Base-by-base conservation (phyloP, 2,329 filamentous ascomycete species). In the Sclerotinia nivalis region DNA sequence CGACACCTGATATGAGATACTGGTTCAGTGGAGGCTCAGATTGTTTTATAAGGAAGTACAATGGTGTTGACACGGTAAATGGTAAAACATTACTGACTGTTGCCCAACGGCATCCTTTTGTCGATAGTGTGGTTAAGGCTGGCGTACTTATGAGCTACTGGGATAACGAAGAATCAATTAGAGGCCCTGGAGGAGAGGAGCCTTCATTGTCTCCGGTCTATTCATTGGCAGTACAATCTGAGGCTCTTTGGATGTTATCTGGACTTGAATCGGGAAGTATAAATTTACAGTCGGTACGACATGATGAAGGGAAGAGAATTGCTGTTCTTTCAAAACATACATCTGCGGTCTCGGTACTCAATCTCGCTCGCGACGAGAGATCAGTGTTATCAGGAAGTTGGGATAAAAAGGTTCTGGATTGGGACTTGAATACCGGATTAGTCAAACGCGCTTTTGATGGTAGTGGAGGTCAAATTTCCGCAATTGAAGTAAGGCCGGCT, bases 41-140 rank as follows among this genome's bases (percentile, higher is more conserved):
- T 81, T 95, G 96, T 61, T 99, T 97, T 78, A 95, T 99, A 73
- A 88, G 96, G 70, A 98, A 97, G 80, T 98, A 96, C 81, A 96
- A 99, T 79, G 97, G 96, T 79, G 90, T 92, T 4, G 93, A 93
- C 49, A 97, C 96, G 7, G 94, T 96, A 74, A 99, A 99, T 78
- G 93, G 93, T 73, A 97, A 97, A 81, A 88, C 96, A 47, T 89
- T 95, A 71, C 83, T 99, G 76, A 99, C 96, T 0, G 96, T 99
- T 8, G 96, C 96, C 45, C 96, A 99, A 82, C 87, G 92, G 62
- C 96, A 99, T 78, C 96, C 96, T 0, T 99, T 98, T 76, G 96
- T 99, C 54, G 96, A 99, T 79, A 97, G 93, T 76, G 96, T 99
- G 56, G 93, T 93, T 69, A 99, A 99, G 80, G 94, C 95, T 2